phyloP scores from a whole-genome alignment of 208 protist genomes.

The Kentomonas sorsogonicus region DNA sequence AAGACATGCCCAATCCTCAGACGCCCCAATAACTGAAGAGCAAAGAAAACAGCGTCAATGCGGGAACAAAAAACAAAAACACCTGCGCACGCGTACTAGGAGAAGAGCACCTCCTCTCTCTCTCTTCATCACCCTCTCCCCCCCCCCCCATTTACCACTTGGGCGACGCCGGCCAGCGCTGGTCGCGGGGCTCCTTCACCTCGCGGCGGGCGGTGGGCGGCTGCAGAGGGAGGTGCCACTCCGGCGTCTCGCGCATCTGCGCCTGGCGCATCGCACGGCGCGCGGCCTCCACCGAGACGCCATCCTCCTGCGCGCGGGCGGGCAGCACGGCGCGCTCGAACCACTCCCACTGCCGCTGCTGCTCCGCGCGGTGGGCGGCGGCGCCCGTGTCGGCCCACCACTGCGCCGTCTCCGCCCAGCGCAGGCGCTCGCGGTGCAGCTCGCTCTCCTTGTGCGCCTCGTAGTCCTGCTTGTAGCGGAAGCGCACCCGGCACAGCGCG shows the following conservation, averaged over 20 bases:
- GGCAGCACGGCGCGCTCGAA: slow-evolving; percentile 68
- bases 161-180: slow-evolving; percentile 85
- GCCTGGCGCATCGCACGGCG: slow-evolving; percentile 40
- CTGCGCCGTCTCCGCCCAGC: slow-evolving; percentile 82
- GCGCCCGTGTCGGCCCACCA: slow-evolving; percentile 80
- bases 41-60: slow-evolving; percentile 5
- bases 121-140: not conserved
- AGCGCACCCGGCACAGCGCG: slow-evolving; percentile 82
- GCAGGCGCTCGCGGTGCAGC: slow-evolving; percentile 73
- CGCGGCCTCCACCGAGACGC: slow-evolving; percentile 50
- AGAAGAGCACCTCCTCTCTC: not conserved
- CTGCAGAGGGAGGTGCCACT: slow-evolving; percentile 67
- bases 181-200: slow-evolving; percentile 82
- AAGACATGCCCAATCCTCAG: no score
- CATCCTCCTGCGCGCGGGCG: slow-evolving; percentile 46
- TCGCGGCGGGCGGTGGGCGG: slow-evolving; percentile 51
- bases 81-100: not conserved
- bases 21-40: not conserved
- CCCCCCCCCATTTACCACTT: slow-evolving; percentile 78
- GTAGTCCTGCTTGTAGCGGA: slow-evolving; percentile 89
- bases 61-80: not conserved
- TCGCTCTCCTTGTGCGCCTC: slow-evolving; percentile 88
- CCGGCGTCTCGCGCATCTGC: slow-evolving; percentile 54
- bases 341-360: slow-evolving; percentile 62
- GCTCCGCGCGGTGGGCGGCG: slow-evolving; percentile 47